These are phyloP conservation scores for Pseudogymnoascus sp. DNA, from an alignment of 2,329 filamentous ascomycete genomes.

Conservation along the genomic window DNA sequence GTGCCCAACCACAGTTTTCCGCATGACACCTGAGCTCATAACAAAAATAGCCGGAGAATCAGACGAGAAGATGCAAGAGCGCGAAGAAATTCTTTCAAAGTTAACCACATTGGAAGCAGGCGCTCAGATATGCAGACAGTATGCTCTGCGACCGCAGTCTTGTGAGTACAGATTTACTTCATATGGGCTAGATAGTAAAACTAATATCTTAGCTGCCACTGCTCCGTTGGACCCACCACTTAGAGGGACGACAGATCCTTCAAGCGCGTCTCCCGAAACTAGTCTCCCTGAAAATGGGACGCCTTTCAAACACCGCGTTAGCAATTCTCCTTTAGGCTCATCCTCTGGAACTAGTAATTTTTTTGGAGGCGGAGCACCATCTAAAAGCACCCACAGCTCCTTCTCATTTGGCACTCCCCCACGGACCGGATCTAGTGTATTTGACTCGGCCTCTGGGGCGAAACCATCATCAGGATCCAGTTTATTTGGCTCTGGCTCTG, in stretches of 20 bases:
- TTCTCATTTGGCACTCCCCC: not conserved
- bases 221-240: not conserved
- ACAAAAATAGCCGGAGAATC: conserved; percentile 18
- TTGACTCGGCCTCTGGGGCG: too few species aligned
- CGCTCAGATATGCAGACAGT: conserved; percentile 18
- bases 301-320: not conserved
- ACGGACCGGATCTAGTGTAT: not conserved
- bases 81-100: conserved; percentile 15
- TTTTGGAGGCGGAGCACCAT: not conserved
- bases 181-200: not conserved
- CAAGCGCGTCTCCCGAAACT: not conserved
- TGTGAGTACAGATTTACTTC: not conserved
- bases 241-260: not conserved
- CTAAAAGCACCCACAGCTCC: not conserved
- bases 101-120: conserved; percentile 18
- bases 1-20: conserved; percentile 18
- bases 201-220: not conserved
- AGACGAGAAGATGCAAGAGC: conserved; percentile 16
- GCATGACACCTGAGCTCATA: conserved; percentile 16
- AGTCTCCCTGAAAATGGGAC: not conserved
- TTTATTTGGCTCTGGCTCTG: too few species aligned
- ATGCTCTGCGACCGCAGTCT: conserved; percentile 13
- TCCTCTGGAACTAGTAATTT: not conserved
- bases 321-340: not conserved
- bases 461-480: too few species aligned